Conservation (phyloP, 2,329 filamentous ascomycete species). For the Trichoderma koningii region DNA sequence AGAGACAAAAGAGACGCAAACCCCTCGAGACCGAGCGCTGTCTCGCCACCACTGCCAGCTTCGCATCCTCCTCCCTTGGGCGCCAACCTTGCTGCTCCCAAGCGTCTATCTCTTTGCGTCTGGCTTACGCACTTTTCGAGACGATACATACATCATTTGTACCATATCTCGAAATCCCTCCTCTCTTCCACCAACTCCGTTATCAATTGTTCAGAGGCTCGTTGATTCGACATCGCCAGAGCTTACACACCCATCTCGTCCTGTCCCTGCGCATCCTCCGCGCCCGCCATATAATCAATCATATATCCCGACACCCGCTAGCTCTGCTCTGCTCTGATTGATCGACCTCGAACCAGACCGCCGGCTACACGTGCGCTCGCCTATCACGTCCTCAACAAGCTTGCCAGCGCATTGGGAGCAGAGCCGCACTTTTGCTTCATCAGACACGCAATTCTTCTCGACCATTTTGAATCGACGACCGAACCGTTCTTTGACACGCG, state of each 20-base stretch:
- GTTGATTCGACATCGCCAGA: background rate
- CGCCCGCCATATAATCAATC: constrained; percentile 5
- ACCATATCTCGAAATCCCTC: background rate
- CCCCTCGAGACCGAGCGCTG: background rate
- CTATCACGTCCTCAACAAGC: constrained; percentile 5
- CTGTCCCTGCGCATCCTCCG: constrained; percentile 11
- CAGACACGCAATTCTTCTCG: background rate
- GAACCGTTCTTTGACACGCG: constrained; percentile 1
- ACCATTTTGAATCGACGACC: background rate
- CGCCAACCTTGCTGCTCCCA: background rate
- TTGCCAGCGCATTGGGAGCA: constrained; percentile 18
- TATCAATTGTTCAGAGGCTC: background rate
- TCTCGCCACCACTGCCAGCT: constrained; percentile 12
- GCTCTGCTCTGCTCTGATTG: constrained; percentile 18
- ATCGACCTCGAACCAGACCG: constrained; percentile 18
- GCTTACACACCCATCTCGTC: background rate
- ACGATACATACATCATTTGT: background rate
- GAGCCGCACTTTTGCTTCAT: background rate
- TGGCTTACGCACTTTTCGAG: background rate
- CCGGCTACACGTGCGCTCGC: constrained; percentile 21
- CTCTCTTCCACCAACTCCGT: background rate
- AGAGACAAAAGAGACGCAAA: constrained; percentile 6
- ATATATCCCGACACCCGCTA: constrained; percentile 3
- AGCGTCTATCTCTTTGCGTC: background rate
- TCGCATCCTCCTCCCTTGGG: constrained; percentile 1